Evolutionary conservation across 371 early-diverging fungal species (phyloP), one percentile per base, ranked within the genome.

Genomic region (Mortierella sp.): DNA sequence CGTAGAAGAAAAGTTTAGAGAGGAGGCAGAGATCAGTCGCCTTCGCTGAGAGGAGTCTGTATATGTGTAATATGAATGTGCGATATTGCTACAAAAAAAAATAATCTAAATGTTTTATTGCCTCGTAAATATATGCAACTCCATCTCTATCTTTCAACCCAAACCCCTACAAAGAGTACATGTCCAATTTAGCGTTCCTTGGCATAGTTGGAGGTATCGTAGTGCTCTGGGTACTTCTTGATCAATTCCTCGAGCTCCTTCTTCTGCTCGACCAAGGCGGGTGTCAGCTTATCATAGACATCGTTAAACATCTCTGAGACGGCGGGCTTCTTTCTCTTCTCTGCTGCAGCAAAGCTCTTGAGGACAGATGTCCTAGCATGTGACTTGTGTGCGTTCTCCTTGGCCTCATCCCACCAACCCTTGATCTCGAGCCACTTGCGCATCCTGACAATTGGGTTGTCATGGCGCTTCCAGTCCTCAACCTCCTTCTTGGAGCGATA

Each of bases 401-500:
- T 84, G 64, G 91, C 91, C 54, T 91, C 91, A 47, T 87, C 84
- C 99, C 98, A 98, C 94, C 94, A 96, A 12, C 90, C 87, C 75
- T 94, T 90, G 45, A 77, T 62, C 77, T 97, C 96, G 62, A 98
- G 83, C 88, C 96, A 97, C 54, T 95, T 93, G 68, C 97, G 92
- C 87, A 98, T 90, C 37, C 98, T 93, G 18, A 91, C 87, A 37
- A 97, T 90, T 3, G 99, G 99, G 75, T 96, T 96, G 84, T 97
- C 97, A 66, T 89, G 84, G 18, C 91, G 88, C 84, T 92, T 91
- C 96, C 96, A 96, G 75, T 92, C 93, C 77, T 96, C 95, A 5
- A 97, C 97, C 84, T 99, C 99, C 81, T 84, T 78, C 84, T 95
- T 94, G 54, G 93, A 89, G 28, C 96, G 87, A 85, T 99, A 99